Percentiles rank a stretch among this genome's conserved stretches.
Conservation (phyloP, 2,329 filamentous ascomycete species). For the Fusarium denticulatum region DNA sequence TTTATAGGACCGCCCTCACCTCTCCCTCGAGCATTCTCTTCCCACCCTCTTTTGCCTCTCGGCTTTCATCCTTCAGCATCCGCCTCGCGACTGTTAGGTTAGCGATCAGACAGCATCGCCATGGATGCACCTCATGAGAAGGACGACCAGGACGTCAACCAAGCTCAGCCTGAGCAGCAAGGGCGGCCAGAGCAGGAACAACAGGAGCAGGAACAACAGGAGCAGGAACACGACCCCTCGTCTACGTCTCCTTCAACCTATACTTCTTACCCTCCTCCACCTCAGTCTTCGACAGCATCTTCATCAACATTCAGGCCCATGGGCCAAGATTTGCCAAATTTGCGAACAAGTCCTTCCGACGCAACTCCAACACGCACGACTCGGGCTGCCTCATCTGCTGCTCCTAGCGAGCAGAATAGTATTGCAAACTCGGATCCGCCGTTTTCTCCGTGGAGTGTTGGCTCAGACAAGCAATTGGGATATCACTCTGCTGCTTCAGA, state of each 20-base stretch:
- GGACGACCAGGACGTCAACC: constrained; percentile 14
- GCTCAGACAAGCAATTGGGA: constrained; percentile 54
- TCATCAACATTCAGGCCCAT: constrained; percentile 16
- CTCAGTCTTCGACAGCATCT: constrained; percentile 25
- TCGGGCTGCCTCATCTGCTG: constrained; percentile 27
- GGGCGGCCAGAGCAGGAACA: not conserved
- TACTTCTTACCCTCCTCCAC: not conserved
- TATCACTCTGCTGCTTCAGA: constrained; percentile 49
- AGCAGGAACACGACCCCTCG: not conserved
- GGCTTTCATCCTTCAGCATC: constrained; percentile 1
- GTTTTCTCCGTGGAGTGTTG: constrained; percentile 55
- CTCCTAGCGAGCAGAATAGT: constrained; percentile 35
- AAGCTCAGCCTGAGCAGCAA: not conserved
- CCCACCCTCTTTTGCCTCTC: constrained; percentile 5
- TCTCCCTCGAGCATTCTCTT: constrained; percentile 15
- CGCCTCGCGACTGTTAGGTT: constrained; percentile 31
- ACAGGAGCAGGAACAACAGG: not conserved
- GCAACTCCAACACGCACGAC: constrained; percentile 14
- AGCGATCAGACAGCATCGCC: constrained; percentile 17
- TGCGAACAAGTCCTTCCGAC: constrained; percentile 3
- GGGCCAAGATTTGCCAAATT: not conserved
- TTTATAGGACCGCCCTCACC: constrained; percentile 19
- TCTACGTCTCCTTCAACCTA: not conserved
- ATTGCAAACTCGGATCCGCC: constrained; percentile 33
- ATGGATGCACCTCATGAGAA: constrained; percentile 39